Base-by-base conservation (phyloP, 2,329 filamentous ascomycete genomes). In the Helotiales sp. region DNA sequence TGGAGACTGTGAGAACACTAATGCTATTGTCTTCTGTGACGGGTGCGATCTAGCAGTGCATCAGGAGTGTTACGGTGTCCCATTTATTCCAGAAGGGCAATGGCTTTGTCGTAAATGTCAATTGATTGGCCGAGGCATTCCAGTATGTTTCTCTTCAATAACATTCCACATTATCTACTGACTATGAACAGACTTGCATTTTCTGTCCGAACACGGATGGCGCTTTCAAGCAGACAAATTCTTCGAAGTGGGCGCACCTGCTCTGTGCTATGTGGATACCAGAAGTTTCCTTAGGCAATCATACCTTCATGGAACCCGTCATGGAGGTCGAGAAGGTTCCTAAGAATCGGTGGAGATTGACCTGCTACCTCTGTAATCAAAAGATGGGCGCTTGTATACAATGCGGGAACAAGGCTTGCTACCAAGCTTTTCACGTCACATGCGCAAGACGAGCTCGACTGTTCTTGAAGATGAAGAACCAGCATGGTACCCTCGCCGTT, bases 261-360 rank as follows among this genome's bases (percentile, higher is more conserved):
- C 84, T 99, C 8, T 99, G 95, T 71, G 91, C 95, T 30, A 95
- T 98, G 78, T 99, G 95, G 95, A 97, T 99, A 67, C 95, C 95
- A 0, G 95, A 99, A 75, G 91, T 98, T 6, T 93, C 91, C 3
- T 84, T 99, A 50, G 95, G 93, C 13, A 99, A 99, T 70, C 89
- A 91, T 61, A 96, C 93, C 7, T 95, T 98, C 71, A 97, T 98
- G 91, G 95, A 99, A 70, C 95, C 95, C 0, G 92, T 99, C 51
- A 96, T 95, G 80, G 95, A 98, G 66, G 91, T 99, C 33, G 95
- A 99, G 72, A 97, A 97, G 74, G 93, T 99, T 2, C 95, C 95
- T 0, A 95, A 92, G 71, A 93, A 88, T 60, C 84, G 95, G 61
- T 99, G 95, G 95, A 96, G 90, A 72, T 78, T 97, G 70, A 87